Conservation (phyloP, 257 asterid species). For the Solanum lycopersicoides region DNA sequence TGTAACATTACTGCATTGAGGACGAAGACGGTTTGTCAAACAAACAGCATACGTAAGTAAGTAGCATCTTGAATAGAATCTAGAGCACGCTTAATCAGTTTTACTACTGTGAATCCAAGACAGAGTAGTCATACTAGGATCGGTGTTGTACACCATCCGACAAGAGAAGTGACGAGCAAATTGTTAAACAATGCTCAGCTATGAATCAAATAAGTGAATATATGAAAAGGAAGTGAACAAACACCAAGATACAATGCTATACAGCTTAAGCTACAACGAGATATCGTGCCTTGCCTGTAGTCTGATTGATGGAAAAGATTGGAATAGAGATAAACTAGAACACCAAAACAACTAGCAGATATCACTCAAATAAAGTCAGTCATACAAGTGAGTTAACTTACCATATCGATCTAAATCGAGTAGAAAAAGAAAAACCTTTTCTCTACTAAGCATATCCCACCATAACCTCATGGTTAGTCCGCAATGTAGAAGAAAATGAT, state of each 20-base stretch:
- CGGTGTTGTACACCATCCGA: conserved; percentile 42
- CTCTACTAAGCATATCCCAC: no score
- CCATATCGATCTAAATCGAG: not conserved
- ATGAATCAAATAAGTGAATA: not conserved
- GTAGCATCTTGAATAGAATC: conserved; percentile 39
- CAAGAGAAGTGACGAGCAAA: conserved; percentile 4
- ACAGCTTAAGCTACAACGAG: conserved; percentile 21
- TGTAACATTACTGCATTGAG: not conserved
- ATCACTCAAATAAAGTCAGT: not conserved
- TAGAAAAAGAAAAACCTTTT: no score
- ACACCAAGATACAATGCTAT: conserved; percentile 29
- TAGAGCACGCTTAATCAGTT: conserved; percentile 51
- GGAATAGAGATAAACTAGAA: conserved; percentile 39
- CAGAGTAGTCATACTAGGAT: conserved; percentile 46
- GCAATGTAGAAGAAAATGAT: no score
- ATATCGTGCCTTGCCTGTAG: not conserved
- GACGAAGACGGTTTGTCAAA: not conserved
- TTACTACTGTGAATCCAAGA: conserved; percentile 57
- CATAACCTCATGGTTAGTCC: no score
- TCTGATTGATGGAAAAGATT: conserved; percentile 21
- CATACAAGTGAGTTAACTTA: not conserved
- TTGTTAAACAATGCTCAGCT: not conserved
- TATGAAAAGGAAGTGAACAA: conserved; percentile 7
- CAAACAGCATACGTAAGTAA: not conserved
- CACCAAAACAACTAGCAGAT: conserved; percentile 11